Conservation (phyloP, 345 rosid species). For the Citropsis articulata region DNA sequence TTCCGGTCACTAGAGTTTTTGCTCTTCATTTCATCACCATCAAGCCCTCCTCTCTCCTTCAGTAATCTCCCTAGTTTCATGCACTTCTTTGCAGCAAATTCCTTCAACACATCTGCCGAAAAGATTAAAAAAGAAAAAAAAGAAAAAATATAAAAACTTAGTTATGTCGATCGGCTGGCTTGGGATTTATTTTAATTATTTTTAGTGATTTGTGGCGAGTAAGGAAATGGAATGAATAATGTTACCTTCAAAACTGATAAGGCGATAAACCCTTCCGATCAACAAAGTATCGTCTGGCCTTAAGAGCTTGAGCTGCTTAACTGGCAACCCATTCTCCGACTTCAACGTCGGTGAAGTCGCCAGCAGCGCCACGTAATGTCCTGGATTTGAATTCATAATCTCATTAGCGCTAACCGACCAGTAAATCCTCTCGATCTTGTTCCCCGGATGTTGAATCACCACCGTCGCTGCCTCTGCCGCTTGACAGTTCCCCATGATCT, state of each 20-base stretch:
- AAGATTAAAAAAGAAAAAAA: not conserved
- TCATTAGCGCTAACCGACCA: conserved; percentile 71
- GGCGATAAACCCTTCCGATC: conserved; percentile 73
- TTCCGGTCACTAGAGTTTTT: conserved; percentile 18
- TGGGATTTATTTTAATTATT: not conserved
- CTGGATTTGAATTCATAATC: conserved; percentile 73
- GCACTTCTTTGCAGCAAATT: conserved; percentile 68
- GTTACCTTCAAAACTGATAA: conserved; percentile 75
- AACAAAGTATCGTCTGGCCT: conserved; percentile 68
- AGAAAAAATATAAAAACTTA: not conserved
- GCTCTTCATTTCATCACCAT: conserved; percentile 28
- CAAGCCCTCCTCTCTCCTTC: conserved; percentile 51
- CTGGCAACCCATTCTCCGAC: conserved; percentile 43
- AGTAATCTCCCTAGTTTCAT: conserved; percentile 68
- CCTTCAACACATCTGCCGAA: conserved; percentile 63
- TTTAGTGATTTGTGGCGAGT: not conserved
- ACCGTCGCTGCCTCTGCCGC: conserved; percentile 85
- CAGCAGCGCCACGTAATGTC: conserved; percentile 78
- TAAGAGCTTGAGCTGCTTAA: conserved; percentile 82
- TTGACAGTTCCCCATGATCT: conserved; percentile 75
- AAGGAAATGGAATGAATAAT: not conserved
- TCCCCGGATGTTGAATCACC: conserved; percentile 73
- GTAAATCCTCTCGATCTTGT: conserved; percentile 66
- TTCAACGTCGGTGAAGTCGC: conserved; percentile 41
- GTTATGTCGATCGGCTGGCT: not conserved